Base-by-base conservation (phyloP, 768 basidiomycete genomes). In the Dacryopinax spathularia region DNA sequence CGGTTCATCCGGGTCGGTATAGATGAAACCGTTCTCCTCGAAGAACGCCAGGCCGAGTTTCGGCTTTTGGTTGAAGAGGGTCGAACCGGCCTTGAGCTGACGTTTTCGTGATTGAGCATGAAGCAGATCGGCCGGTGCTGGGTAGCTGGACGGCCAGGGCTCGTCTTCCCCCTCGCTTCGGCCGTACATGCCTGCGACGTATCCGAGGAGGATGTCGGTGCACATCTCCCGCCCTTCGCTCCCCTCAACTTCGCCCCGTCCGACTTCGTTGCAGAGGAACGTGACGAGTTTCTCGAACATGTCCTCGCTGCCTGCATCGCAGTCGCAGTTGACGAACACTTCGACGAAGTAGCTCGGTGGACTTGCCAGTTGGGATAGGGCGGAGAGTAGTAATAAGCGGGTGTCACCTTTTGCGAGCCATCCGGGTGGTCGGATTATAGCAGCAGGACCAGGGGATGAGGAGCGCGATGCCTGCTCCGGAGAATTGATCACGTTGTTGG, bases 281-380 rank as follows among this genome's bases (percentile, higher is more conserved):
- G 87, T 89, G 65, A 94, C 77, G 22, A 97, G 75, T 16, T 90
- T 80, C 72, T 98, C 94, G 68, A 94, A 95, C 63, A 98, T 75
- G 72, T 98, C 95, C 76, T 98, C 96, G 73, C 91, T 92, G 70
- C 97, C 95, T 67, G 88, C 84, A 70, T 96, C 92, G 70, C 93
- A 97, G 72, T 99, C 96, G 73, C 97, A 99, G 73, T 98, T 99
- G 62, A 85, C 81, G 77, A 91, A 99, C 15, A 96, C 77, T 70
- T 98, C 92, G 48, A 95, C 90, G 88, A 96, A 91, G 77, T 95
- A 94, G 71, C 86, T 89, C 1, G 89, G 84, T 69, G 88, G 84
- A 1, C 87, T 80, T 16, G 89, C 86, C 43, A 94, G 82, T 62
- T 89, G 87, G 62, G 81, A 82, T 27, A 98, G 76, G 3, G 88